phyloP scores from a whole-genome alignment of 148 eudicot genomes.

The Nyssa sinensis region DNA sequence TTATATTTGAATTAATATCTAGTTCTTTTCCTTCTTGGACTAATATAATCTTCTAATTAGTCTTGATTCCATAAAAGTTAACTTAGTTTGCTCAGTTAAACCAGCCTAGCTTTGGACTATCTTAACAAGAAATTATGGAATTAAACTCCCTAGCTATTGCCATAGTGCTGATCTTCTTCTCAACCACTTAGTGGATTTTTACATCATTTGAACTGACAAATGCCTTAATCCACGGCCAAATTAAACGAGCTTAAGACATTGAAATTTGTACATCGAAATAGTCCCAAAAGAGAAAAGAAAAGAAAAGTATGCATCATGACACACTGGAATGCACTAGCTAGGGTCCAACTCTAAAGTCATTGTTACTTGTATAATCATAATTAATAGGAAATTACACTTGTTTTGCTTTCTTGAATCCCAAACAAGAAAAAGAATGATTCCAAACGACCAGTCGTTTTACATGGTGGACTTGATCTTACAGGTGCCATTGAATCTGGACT shows the following conservation, averaged over 20 bases:
- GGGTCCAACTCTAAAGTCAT: background rate
- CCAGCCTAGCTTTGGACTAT: no score
- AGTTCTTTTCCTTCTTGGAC: no score
- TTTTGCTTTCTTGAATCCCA: background rate
- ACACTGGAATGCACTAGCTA: background rate
- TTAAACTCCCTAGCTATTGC: no score
- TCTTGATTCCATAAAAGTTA: no score
- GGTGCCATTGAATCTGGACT: slow-evolving; percentile 19
- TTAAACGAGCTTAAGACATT: background rate
- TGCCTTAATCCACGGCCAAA: background rate
- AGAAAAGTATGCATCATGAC: background rate
- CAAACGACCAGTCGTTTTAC: slow-evolving; percentile 9
- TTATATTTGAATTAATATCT: no score
- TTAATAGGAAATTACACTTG: background rate
- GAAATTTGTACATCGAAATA: background rate
- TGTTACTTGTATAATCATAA: background rate
- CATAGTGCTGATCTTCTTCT: no score
- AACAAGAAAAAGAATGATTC: background rate
- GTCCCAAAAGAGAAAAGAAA: background rate
- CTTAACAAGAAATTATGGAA: no score
- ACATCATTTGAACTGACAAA: background rate
- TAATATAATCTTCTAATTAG: no score
- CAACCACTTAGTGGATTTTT: background rate
- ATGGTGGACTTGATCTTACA: slow-evolving; percentile 4
- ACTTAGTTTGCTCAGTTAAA: no score